Base-by-base conservation (phyloP, 345 rosid genomes). In the Durio zibethinus region DNA sequence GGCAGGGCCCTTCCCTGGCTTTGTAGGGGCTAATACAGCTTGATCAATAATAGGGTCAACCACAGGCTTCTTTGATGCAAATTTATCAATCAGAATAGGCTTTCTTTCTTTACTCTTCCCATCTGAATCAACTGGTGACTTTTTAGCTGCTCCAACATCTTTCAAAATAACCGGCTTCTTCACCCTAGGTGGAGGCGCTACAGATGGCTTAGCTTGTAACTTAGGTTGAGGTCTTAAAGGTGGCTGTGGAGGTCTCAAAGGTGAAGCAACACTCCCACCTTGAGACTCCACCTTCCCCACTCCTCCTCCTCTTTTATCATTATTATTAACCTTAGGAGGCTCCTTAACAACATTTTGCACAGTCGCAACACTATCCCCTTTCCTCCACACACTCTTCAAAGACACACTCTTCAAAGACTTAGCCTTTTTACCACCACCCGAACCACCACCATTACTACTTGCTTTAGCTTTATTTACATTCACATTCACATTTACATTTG, bases 341-440 rank as follows among this genome's bases (percentile, higher is more conserved):
- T 89, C 84, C 82, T 90, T 82, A 2, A 88, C 94, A 82, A 88
- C 86, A 86, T 84, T 95, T 54, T 88, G 87, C 79, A 89, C 85
- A 40, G 74, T 77, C 29, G 87, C 87, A 25, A 92, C 90, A 11
- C 88, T 78, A 81, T 96, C 99, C 12, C 99, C 98, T 83, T 92
- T 96, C 70, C 92, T 85, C 99, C 99, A 96, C 73, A 96, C 99
- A 76, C 97, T 96, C 91, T 89, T 96, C 87, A 89, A 74, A 70
- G 93, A 84, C 79, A 96, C 99, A 76, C 97, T 96, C 91, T 89
- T 96, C 87, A 89, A 74, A 70, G 93, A 84, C 79, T 96, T 93
- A 42, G 87, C 77, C 72, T 85, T 89, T 80, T 77, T 78, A 31
- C 80, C 84, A 54, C 78, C 77, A 79, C 60, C 82, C 5, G 78